Evolutionary conservation across 2,329 filamentous ascomycete species (phyloP), one percentile per base, ranked within the genome.

Genomic region (Clarireedia sp.): DNA sequence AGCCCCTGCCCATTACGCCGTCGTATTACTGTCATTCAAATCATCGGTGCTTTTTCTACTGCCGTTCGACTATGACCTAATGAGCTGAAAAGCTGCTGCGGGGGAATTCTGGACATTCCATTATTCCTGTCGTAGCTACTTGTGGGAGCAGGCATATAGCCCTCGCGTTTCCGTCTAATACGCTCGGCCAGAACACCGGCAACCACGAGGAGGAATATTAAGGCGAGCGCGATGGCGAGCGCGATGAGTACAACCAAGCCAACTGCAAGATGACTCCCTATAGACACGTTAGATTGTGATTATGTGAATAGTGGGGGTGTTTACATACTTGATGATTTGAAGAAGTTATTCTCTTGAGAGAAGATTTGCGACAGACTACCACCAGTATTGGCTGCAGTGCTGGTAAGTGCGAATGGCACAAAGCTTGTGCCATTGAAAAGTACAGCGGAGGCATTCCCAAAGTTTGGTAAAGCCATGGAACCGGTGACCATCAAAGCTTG

Each of bases 401-500:
- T 86, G 2, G 91, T 88, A 43, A 99, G 79, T 41, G 90, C 80
- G 69, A 92, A 96, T 0, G 94, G 92, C 51, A 77, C 77, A 68
- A 92, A 83, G 2, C 76, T 74, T 10, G 84, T 89, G 64, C 94
- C 94, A 66, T 97, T 89, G 74, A 88, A 99, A 26, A 96, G 75
- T 7, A 85, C 92, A 8, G 89, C 90, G 14, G 92, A 95, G 5
- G 87, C 89, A 56, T 84, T 85, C 57, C 92, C 91, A 67, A 90
- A 90, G 48, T 75, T 74, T 0, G 86, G 82, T 17, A 97, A 77
- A 61, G 83, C 79, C 62, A 99, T 81, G 52, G 86, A 81, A 40
- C 94, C 94, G n/a, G 89, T 89, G 49, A 97, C 75, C 72, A 99
- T 79, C 37, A 99, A 80, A 3, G 83, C 79, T 68, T 94, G 83